phyloP scores from a whole-genome alignment of 2,329 filamentous ascomycete genomes.

The Diaporthe eres region DNA sequence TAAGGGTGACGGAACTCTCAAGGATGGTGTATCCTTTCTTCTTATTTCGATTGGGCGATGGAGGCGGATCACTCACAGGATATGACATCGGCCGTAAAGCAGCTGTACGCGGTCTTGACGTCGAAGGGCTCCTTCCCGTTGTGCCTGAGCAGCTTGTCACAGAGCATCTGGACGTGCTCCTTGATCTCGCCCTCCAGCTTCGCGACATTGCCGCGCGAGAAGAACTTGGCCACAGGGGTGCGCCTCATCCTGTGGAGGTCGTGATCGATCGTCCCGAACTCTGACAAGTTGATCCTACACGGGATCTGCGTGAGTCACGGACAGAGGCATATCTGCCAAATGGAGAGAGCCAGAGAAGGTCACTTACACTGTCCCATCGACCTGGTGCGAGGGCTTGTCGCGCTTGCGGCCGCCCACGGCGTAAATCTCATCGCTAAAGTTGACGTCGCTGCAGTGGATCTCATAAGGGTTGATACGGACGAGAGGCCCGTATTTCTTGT shows the following conservation, averaged over 20 bases:
- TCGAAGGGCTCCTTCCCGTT: conserved; percentile 30
- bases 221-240: conserved; percentile 43
- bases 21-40: neutral
- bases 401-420: conserved; percentile 37
- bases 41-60: conserved; percentile 11
- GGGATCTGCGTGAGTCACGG: neutral
- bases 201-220: conserved; percentile 42
- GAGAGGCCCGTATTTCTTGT: conserved; percentile 54
- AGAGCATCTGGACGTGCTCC: conserved; percentile 42
- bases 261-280: conserved; percentile 42
- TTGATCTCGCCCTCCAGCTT: conserved; percentile 44
- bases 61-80: conserved; percentile 32
- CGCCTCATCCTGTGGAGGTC: conserved; percentile 43
- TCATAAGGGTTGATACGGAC: conserved; percentile 52
- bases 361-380: conserved; percentile 35
- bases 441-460: conserved; percentile 50
- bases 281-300: conserved; percentile 22
- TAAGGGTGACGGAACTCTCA: neutral
- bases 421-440: conserved; percentile 48
- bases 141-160: conserved; percentile 41
- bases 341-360: neutral
- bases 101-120: conserved; percentile 40
- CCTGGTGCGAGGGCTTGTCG: conserved; percentile 42
- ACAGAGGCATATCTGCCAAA: no score
- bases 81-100: conserved; percentile 38